Base-by-base conservation (phyloP, 805 yeast species). In the Phaffomyces thermotolerans region DNA sequence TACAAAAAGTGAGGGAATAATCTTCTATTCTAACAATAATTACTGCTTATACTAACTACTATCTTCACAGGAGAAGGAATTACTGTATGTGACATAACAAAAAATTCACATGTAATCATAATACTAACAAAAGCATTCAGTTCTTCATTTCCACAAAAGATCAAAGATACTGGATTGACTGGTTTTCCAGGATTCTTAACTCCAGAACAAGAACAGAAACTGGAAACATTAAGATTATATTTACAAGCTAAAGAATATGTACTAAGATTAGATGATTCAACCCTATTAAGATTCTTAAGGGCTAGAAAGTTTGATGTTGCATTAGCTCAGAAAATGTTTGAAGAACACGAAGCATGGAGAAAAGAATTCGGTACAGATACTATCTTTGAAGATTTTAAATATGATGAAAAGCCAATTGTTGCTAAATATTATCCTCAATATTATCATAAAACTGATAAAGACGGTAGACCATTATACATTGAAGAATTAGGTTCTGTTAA, bases 381-480 rank as follows among this genome's bases (percentile, higher is more conserved):
- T 37, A 84, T 93, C 51, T 73, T 93, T 59, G 71, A 74, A 54
- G 96, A 88, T 62, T 93, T 91, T 75, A 80, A 85, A 49, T 93
- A 91, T 69, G 80, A 78, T n/a, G 99, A 93, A 71, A 93, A 93
- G 69, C 84, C 93, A 24, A 65, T 78, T 41, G 96, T 90, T 52
- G 96, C 96, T 48, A 74, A 78, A 60, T 83, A 72, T 66, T 93
- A 93, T 65, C 99, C 99, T 31, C 97, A 90, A 69, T 93, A 90
- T 69, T 93, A 93, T 66, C 98, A 93, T 71, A 90, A 93, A 71
- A 87, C 91, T 30, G 99, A 93, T 66, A 86, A 76, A 58, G 99
- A 93, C 51, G 99, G 99, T 41, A 84, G 99, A 62, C 99, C 99
- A 7, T 83, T 89, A 39, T 93, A 93, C 68, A 74, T 84, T 57